phyloP scores from a whole-genome alignment of 2,329 filamentous ascomycete genomes.

The Xylariaceae sp. region DNA sequence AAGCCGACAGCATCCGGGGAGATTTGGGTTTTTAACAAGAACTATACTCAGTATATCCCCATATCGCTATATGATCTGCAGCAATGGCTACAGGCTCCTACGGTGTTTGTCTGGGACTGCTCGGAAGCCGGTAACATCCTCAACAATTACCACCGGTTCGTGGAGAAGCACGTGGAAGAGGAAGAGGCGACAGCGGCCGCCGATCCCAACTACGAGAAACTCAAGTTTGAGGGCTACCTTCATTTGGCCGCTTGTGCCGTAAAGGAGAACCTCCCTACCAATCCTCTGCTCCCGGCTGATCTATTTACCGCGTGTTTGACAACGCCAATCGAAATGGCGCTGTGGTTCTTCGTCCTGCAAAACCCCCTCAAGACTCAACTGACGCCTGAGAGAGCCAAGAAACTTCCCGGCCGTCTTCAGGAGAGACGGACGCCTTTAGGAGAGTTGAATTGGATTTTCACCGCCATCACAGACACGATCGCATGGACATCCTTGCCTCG shows the following conservation, averaged over 20 bases:
- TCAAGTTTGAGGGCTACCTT: slow-evolving; percentile 66
- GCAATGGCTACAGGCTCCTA: slow-evolving; percentile 91
- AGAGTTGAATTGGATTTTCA: slow-evolving; percentile 99
- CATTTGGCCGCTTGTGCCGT: slow-evolving; percentile 88
- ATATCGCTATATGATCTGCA: slow-evolving; percentile 94
- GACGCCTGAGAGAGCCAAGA: slow-evolving; percentile 77
- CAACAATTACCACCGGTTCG: slow-evolving; percentile 88
- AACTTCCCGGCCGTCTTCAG: slow-evolving; percentile 85
- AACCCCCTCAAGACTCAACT: slow-evolving; percentile 71
- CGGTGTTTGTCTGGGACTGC: slow-evolving; percentile 96
- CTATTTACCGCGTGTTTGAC: slow-evolving; percentile 95
- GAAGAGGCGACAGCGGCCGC: slow-evolving; percentile 71
- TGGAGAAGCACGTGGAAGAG: slow-evolving; percentile 90
- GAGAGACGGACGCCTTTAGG: slow-evolving; percentile 90
- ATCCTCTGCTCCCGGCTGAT: slow-evolving; percentile 87
- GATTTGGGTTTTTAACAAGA: slow-evolving; percentile 99
- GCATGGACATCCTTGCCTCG: slow-evolving; percentile 94
- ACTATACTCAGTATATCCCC: slow-evolving; percentile 97
- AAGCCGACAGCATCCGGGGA: slow-evolving; percentile 93
- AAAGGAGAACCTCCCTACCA: slow-evolving; percentile 90
- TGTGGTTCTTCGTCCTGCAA: slow-evolving; percentile 94
- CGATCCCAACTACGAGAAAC: slow-evolving; percentile 81
- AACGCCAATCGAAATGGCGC: slow-evolving; percentile 94
- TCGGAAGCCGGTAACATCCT: slow-evolving; percentile 95
- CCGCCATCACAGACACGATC: slow-evolving; percentile 96